These are phyloP conservation scores for Pyrus betulifolia DNA, from an alignment of 306 rosid species.

Conservation along the genomic window DNA sequence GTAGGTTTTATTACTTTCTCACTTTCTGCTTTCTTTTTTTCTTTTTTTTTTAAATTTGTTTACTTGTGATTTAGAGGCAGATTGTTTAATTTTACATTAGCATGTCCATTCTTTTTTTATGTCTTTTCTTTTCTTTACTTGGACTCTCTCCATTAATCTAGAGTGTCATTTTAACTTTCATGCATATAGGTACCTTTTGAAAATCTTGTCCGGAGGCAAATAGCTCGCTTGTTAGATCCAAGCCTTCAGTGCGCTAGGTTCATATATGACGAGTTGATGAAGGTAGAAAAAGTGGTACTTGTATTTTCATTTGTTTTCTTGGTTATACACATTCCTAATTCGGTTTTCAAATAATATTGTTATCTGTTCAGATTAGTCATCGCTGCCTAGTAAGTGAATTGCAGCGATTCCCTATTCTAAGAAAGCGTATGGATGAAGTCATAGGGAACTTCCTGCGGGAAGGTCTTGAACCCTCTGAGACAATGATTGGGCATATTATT, in stretches of 20 bases:
- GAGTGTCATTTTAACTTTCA: conserved; percentile 7
- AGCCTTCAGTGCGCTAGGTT: conserved; percentile 99
- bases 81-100: not conserved
- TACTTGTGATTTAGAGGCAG: not conserved
- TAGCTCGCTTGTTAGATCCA: conserved; percentile 87
- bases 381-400: conserved; percentile 75
- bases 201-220: conserved; percentile 90
- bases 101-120: not conserved
- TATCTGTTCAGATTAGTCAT: conserved; percentile 77
- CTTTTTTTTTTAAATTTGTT: not conserved
- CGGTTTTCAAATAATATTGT: conserved; percentile 1
- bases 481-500: conserved; percentile 86
- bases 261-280: conserved; percentile 83
- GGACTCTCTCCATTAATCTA: not conserved
- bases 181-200: conserved; percentile 82
- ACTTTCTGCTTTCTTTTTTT: conserved; percentile 1
- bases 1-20: conserved; percentile 36
- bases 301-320: conserved; percentile 4
- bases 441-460: conserved; percentile 80
- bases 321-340: not conserved
- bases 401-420: conserved; percentile 85
- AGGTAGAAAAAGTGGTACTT: conserved; percentile 35
- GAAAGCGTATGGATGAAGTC: conserved; percentile 96
- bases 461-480: conserved; percentile 88
- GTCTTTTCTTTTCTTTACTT: not conserved